Conservation (phyloP, 441 rosid genomes). For the Adansonia rubrostipa region DNA sequence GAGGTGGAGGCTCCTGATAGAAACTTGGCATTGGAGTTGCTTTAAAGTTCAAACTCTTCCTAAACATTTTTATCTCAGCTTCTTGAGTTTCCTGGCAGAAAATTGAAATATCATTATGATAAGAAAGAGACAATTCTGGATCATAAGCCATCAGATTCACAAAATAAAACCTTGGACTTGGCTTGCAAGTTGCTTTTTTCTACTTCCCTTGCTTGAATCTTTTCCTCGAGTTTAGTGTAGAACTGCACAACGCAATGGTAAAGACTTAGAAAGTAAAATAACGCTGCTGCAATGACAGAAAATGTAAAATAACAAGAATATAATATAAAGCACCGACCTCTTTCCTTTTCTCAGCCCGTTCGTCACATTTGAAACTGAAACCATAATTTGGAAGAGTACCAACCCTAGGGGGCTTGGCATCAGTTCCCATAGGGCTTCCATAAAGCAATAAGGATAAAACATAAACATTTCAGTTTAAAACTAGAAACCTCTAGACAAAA, state of each 20-base stretch:
- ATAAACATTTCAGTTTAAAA: slow-evolving; percentile 20
- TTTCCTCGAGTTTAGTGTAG: slow-evolving; percentile 91
- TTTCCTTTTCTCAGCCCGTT: slow-evolving; percentile 96
- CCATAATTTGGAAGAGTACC: slow-evolving; percentile 95
- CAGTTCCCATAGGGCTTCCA: slow-evolving; percentile 70
- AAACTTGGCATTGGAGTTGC: slow-evolving; percentile 98
- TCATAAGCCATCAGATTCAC: slow-evolving; percentile 15
- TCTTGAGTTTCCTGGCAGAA: slow-evolving; percentile 83
- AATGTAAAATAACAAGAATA: slow-evolving; percentile 17
- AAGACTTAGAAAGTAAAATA: slow-evolving; percentile 2
- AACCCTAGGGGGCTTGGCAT: slow-evolving; percentile 63
- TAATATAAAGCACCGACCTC: slow-evolving; percentile 59
- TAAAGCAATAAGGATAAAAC: slow-evolving; percentile 43
- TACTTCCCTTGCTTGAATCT: slow-evolving; percentile 86
- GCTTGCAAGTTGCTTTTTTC: slow-evolving; percentile 81
- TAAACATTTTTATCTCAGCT: slow-evolving; percentile 87
- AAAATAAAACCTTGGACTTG: slow-evolving; percentile 78
- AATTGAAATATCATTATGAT: slow-evolving; percentile 22
- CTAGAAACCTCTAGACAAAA: slow-evolving; percentile 21
- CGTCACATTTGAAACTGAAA: slow-evolving; percentile 92
- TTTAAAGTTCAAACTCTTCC: slow-evolving; percentile 92
- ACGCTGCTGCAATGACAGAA: slow-evolving; percentile 15
- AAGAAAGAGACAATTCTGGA: slow-evolving; percentile 3
- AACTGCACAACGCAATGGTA: slow-evolving; percentile 54
- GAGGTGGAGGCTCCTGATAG: slow-evolving; percentile 58